Evolutionary conservation across 108 stramenopile genomes (phyloP).

Genomic region (Pseudonitzschia pungens): DNA sequence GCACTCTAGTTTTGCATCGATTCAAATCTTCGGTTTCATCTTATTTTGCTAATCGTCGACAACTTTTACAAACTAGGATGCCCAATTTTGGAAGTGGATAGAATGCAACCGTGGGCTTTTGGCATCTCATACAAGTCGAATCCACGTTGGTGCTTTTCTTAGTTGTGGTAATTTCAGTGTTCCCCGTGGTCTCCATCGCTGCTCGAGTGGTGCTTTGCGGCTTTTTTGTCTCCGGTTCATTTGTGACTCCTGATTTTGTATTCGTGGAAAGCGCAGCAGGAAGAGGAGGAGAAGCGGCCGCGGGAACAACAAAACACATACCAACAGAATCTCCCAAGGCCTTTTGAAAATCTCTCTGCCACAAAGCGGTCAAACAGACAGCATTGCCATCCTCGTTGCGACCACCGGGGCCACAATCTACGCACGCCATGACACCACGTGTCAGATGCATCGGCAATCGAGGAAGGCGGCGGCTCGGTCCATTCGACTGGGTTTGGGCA

Average conservation of each 20-base stretch:
- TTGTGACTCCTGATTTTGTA: background rate
- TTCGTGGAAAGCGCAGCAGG: background rate
- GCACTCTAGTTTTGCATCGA: background rate
- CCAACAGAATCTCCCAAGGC: slow-evolving; percentile 46
- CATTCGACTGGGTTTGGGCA: background rate
- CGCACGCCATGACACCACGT: slow-evolving; percentile 14
- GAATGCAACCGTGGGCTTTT: slow-evolving; percentile 2
- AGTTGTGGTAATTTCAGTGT: background rate
- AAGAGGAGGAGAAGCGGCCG: background rate
- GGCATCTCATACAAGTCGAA: background rate
- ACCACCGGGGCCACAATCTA: slow-evolving; percentile 26
- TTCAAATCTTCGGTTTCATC: background rate
- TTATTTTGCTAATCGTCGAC: background rate
- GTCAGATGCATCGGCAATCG: slow-evolving; percentile 20
- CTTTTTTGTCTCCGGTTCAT: background rate
- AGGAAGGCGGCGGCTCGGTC: background rate
- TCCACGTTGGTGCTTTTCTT: background rate
- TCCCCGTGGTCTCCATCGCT: background rate
- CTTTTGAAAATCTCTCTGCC: slow-evolving; percentile 58
- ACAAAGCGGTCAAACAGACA: slow-evolving; percentile 48
- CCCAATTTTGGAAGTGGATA: slow-evolving; percentile 6
- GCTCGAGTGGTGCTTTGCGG: background rate
- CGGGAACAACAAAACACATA: slow-evolving; percentile 3
- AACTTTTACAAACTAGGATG: slow-evolving; percentile 12
- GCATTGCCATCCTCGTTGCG: slow-evolving; percentile 19